Conservation (phyloP, 2,329 filamentous ascomycete species). For the Colletotrichum lindemuthianum region DNA sequence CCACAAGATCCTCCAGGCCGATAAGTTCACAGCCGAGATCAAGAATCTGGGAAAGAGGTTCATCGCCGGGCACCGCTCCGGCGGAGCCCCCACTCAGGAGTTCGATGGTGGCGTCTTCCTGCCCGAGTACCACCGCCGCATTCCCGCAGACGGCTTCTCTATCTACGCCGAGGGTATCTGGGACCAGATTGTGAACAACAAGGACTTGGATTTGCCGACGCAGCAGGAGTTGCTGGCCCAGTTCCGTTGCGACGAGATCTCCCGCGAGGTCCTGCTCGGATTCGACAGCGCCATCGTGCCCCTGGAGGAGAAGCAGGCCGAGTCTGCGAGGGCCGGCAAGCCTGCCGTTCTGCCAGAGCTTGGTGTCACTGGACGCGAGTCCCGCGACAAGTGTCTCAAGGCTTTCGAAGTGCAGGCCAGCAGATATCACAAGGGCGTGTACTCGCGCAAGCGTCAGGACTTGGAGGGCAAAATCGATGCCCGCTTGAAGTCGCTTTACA, state of each 20-base stretch:
- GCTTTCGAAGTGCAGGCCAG: conserved; percentile 92
- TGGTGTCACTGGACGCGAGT: conserved; percentile 76
- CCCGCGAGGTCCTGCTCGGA: conserved; percentile 82
- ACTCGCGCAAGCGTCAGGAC: conserved; percentile 84
- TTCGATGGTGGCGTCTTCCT: conserved; percentile 85
- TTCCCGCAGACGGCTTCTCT: conserved; percentile 96
- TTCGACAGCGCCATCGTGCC: conserved; percentile 87
- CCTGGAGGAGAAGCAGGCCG: conserved; percentile 86
- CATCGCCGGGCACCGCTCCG: conserved; percentile 79
- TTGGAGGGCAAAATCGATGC: conserved; percentile 87
- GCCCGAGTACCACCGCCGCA: conserved; percentile 93
- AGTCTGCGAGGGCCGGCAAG: conserved; percentile 77
- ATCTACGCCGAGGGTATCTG: conserved; percentile 93
- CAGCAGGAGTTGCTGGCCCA: conserved; percentile 97
- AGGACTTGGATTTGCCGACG: conserved; percentile 94
- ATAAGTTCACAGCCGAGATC: conserved; percentile 86
- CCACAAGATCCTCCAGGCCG: conserved; percentile 95
- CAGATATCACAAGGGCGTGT: conserved; percentile 96
- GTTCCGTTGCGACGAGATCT: conserved; percentile 97
- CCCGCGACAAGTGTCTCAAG: conserved; percentile 78
- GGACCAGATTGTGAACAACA: conserved; percentile 99
- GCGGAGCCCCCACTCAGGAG: conserved; percentile 72
- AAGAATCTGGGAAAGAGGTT: conserved; percentile 84
- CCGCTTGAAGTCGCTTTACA: conserved; percentile 88
- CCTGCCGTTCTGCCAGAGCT: conserved; percentile 78